Base-by-base conservation (phyloP, 2,329 filamentous ascomycete genomes). In the Thelonectria olida region DNA sequence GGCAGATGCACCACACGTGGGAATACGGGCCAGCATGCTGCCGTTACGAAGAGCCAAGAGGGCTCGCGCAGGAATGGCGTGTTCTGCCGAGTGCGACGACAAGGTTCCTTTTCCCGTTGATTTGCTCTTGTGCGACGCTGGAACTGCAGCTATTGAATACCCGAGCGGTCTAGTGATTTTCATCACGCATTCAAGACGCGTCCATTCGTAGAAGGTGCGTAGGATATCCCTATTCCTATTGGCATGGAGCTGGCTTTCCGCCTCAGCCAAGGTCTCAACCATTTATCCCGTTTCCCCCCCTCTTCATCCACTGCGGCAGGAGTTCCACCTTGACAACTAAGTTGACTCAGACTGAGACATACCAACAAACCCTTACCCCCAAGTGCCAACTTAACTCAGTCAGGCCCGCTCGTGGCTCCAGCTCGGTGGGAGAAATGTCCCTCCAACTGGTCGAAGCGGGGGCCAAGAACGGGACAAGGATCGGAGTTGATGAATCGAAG, bases 21-120 rank as follows among this genome's bases (percentile, higher is more conserved):
- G 45, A 48, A 47, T 47, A 53, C 36, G 34, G 22, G 41, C 23
- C 27, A 23, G 42, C 28, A 31, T 31, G 17, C 38, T 41, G 13
- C 31, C 25, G 7, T 55, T 62, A 54, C 54, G 28, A 45, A 25
- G 19, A 54, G 39, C 49, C 42, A 50, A 54, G 54, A 28, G 7
- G 23, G 10, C 28, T 22, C 20, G 36, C 23, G 42, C 49, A 44
- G 22, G 7, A 8, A 51, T 53, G 39, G 51, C 56, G 60, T 48
- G 56, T 60, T 54, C 31, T 28, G 41, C 19, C 22, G 28, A 31
- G 28, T 13, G 28, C 27, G 25, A 48, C 19, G 39, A 23, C 2
- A 41, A 48, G 22, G n/a, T 4, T 7, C 8, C 44, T 13, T 15
- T 47, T 20, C 39, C 39, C n/a, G 39, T n/a, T 42, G 19, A 42